These are phyloP conservation scores for Mycena filopes DNA, from an alignment of 768 basidiomycete species.

Conservation along the genomic window DNA sequence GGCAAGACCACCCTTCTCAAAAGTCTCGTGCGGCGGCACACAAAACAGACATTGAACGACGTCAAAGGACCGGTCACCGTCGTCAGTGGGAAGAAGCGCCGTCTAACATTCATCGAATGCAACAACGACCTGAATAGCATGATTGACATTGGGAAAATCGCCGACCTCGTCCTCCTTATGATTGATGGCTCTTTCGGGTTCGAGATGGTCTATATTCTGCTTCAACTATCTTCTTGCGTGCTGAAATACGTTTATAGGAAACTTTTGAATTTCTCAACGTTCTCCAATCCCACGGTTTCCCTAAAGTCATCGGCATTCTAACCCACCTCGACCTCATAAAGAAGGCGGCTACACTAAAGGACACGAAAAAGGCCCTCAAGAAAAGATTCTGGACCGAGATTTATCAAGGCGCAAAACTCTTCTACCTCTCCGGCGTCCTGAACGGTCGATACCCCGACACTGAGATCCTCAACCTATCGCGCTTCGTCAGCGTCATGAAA, in stretches of 20 bases:
- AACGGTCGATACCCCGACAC: conserved; percentile 98
- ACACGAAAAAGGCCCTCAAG: conserved; percentile 94
- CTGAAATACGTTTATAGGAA: conserved; percentile 60
- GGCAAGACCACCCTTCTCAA: conserved; percentile 96
- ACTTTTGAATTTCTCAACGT: conserved; percentile 99
- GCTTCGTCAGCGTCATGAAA: conserved; percentile 98
- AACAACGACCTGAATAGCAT: conserved; percentile 98
- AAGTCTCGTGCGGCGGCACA: conserved; percentile 89
- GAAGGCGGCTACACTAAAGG: conserved; percentile 84
- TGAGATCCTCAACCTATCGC: conserved; percentile 94
- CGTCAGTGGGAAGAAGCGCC: conserved; percentile 89
- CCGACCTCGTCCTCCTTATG: conserved; percentile 96
- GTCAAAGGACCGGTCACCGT: conserved; percentile 95
- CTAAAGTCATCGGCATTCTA: conserved; percentile 96
- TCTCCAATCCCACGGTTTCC: conserved; percentile 96
- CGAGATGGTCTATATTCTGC: conserved; percentile 82
- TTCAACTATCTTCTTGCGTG: background rate
- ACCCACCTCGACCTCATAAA: conserved; percentile 98
- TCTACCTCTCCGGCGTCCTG: conserved; percentile 95
- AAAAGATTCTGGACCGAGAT: conserved; percentile 99
- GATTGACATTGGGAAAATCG: conserved; percentile 98
- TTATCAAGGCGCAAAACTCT: conserved; percentile 97
- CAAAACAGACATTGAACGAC: conserved; percentile 92
- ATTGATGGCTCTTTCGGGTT: conserved; percentile 98
- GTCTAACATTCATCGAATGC: conserved; percentile 97